A percentile compares a stretch with the other conserved stretches of the same genome.
Conservation (phyloP, 495 filamentous ascomycete species). For the Aspergillus affinis region DNA sequence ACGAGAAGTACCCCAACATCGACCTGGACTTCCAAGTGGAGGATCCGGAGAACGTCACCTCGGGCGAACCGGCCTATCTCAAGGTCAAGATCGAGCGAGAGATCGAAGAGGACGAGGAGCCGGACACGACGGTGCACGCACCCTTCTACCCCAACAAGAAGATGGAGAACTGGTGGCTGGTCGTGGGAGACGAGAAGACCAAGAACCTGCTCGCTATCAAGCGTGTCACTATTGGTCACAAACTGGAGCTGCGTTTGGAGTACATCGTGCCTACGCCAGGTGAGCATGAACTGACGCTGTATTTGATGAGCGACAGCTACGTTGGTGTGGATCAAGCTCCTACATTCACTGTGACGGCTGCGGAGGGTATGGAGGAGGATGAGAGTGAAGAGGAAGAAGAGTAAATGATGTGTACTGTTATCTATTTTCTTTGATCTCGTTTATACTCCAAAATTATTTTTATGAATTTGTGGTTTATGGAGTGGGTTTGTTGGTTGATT, state of each 20-base stretch:
- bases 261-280: conserved; percentile 84
- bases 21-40: conserved; percentile 86
- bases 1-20: conserved; percentile 91
- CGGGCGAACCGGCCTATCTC: conserved; percentile 79
- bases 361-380: conserved; percentile 94
- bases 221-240: conserved; percentile 79
- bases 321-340: conserved; percentile 96
- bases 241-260: conserved; percentile 77
- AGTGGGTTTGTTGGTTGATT: not conserved
- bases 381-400: conserved; percentile 79
- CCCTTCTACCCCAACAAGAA: conserved; percentile 92
- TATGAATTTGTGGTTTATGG: conserved; percentile 13
- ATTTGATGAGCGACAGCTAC: conserved; percentile 97
- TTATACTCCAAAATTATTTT: conserved; percentile 20
- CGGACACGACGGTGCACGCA: conserved; percentile 84
- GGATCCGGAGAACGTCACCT: conserved; percentile 73
- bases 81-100: conserved; percentile 87
- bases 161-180: conserved; percentile 98
- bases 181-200: conserved; percentile 83
- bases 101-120: conserved; percentile 71
- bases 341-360: conserved; percentile 77
- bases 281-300: conserved; percentile 84
- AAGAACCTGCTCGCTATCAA: conserved; percentile 91
- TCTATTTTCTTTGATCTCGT: conserved; percentile 7
- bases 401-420: conserved; percentile 27